Conservation (phyloP, 805 yeast genomes). For the Metschnikowia bowlesiae region DNA sequence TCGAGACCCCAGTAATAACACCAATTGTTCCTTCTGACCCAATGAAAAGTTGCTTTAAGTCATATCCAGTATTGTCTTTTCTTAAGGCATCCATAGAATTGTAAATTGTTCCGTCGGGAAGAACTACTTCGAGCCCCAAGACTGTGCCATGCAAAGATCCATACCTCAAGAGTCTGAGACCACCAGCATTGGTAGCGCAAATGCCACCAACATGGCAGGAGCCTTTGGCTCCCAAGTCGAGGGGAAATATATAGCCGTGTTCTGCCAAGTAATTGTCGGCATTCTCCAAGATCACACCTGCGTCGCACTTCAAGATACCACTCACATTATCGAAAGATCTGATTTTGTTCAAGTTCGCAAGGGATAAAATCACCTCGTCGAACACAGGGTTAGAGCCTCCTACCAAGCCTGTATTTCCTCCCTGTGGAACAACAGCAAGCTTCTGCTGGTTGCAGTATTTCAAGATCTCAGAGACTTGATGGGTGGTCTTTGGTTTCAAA, state of each 20-base stretch:
- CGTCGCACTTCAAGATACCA: slow-evolving; percentile 84
- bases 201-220: slow-evolving; percentile 95
- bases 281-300: slow-evolving; percentile 82
- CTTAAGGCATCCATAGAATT: slow-evolving; percentile 80
- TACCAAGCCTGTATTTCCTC: slow-evolving; percentile 94
- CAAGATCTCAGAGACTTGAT: slow-evolving; percentile 71
- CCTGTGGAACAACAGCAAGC: slow-evolving; percentile 91
- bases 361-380: slow-evolving; percentile 78
- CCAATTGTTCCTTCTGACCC: slow-evolving; percentile 95
- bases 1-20: slow-evolving; percentile 82
- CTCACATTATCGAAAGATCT: slow-evolving; percentile 77
- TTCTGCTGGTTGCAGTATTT: slow-evolving; percentile 73
- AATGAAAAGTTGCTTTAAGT: slow-evolving; percentile 84
- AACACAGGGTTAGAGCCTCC: slow-evolving; percentile 93
- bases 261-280: slow-evolving; percentile 79
- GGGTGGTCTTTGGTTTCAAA: slow-evolving; percentile 74
- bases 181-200: slow-evolving; percentile 96
- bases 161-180: slow-evolving; percentile 77
- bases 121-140: slow-evolving; percentile 86
- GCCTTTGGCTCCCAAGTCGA: slow-evolving; percentile 95
- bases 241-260: slow-evolving; percentile 84
- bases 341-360: slow-evolving; percentile 67
- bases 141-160: slow-evolving; percentile 93
- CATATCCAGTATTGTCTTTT: slow-evolving; percentile 95
- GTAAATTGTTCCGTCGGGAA: slow-evolving; percentile 81